Evolutionary conservation across 148 eudicot species (phyloP), one percentile per base, ranked within the genome.

Genomic region (Rhododendron ovatum): DNA sequence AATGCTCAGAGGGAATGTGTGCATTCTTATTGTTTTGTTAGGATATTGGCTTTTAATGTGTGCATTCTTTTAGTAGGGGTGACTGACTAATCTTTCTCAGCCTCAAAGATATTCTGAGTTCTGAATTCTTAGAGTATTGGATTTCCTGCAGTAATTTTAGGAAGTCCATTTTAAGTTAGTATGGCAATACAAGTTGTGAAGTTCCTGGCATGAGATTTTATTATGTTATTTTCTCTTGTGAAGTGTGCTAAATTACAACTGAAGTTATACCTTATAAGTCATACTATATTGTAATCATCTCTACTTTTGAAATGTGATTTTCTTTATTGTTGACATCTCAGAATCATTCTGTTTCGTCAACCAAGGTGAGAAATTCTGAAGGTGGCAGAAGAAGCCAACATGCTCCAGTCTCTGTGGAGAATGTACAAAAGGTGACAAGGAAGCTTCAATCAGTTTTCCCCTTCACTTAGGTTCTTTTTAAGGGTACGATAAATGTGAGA

Each of bases 301-400:
- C 33, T 51, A 50, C 33, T 75, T 75, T 41, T 12, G 39, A 17
- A 22, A 37, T 35, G 50, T 53, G 47, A 51, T 84, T 39, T 75
- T 17, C 26, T 50, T 47, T 73, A 17, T 17, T 20, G n/a, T 26
- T 78, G 22, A 67, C 47, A 43, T 57, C 5, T 74, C 91, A 95
- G 96, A 93, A 93, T 82, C 85, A 91, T 90, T 91, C 96, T 35
- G 88, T 89, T 84, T 84, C 91, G 57, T 87, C 94, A 39, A 85
- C 84, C 73, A 93, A 89, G 88, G 87, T 87, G 88, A 95, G 88
- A 87, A 90, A 87, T 41, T 87, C 91, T 48, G 90, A 89, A 47
- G 87, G 87, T 75, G 47, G 82, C 82, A 90, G 88, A 84, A 91
- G 90, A 86, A 83, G 57, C 84, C 90, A 86, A 80, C 93, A 53